Percentiles rank a stretch among this genome's conserved stretches.
Evolutionary conservation across 805 yeast genomes (phyloP).

Genomic region (Scheffersomyces amazonensis): DNA sequence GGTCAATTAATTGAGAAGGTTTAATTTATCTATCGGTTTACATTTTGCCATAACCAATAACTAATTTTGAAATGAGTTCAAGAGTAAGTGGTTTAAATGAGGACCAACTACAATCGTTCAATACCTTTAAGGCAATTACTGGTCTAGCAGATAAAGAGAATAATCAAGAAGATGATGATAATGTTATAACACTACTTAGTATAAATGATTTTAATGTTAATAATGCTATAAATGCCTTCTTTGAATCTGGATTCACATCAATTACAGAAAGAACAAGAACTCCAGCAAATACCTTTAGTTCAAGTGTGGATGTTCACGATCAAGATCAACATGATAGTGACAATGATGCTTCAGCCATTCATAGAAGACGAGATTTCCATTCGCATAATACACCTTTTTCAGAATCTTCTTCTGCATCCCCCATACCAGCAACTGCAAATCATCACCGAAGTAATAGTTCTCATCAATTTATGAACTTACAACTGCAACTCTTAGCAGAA

Average conservation of each 20-base stretch:
- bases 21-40: too few relatives aligned
- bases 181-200: conserved; percentile 44
- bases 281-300: background rate
- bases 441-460: background rate
- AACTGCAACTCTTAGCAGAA: conserved; percentile 20
- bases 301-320: conserved; percentile 12
- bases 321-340: conserved; percentile 19
- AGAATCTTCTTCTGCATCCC: background rate
- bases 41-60: background rate
- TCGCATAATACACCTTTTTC: conserved; percentile 1
- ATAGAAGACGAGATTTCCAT: conserved; percentile 7
- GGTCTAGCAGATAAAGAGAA: conserved; percentile 19
- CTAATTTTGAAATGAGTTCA: background rate
- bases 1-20: too few relatives aligned
- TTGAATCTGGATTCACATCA: conserved; percentile 46
- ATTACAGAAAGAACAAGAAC: conserved; percentile 3
- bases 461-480: conserved; percentile 16
- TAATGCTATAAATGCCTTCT: conserved; percentile 56
- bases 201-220: conserved; percentile 62
- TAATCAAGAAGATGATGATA: conserved; percentile 44
- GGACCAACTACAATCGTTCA: conserved; percentile 6
- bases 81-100: background rate
- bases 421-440: conserved; percentile 7
- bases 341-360: conserved; percentile 5
- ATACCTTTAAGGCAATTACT: conserved; percentile 17